Evolutionary conservation across 768 basidiomycete species (phyloP).

Genomic region (Suillus bovinus): DNA sequence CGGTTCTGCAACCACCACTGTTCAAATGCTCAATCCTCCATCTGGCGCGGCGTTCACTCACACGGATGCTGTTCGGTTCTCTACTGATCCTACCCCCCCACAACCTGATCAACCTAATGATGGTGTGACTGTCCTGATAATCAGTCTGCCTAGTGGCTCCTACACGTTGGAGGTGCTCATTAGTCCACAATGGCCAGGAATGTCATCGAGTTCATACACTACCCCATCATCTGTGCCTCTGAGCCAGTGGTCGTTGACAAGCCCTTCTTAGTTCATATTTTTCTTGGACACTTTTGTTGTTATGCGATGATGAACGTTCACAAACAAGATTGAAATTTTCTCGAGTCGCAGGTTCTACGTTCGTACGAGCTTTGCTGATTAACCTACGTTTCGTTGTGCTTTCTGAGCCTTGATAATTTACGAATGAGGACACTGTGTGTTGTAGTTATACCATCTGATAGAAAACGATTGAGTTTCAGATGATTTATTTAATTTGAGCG

Average conservation of each 20-base stretch:
- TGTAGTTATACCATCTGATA: constrained; percentile 2
- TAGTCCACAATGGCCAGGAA: constrained; percentile 88
- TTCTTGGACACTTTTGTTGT: constrained; percentile 5
- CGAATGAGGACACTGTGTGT: not conserved
- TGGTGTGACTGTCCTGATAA: constrained; percentile 76
- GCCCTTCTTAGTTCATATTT: constrained; percentile 48
- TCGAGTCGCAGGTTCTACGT: not conserved
- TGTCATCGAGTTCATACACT: constrained; percentile 58
- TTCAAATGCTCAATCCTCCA: constrained; percentile 68
- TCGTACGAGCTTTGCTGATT: constrained; percentile 7
- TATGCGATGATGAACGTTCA: constrained; percentile 3
- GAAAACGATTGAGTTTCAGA: not conserved
- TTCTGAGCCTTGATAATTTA: not conserved
- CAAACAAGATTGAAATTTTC: not conserved
- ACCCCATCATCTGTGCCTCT: constrained; percentile 73
- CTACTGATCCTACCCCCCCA: constrained; percentile 65
- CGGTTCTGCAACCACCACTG: constrained; percentile 63
- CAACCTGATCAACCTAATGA: constrained; percentile 74
- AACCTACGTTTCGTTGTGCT: constrained; percentile 3
- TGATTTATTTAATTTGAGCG: not conserved
- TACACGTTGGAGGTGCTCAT: constrained; percentile 85
- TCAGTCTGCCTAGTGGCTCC: constrained; percentile 64
- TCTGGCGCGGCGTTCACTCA: constrained; percentile 64
- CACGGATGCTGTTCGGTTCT: constrained; percentile 52
- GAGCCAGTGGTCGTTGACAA: constrained; percentile 73